phyloP scores from a whole-genome alignment of 2,329 filamentous ascomycete species.

The Rutstroemia sp. region DNA sequence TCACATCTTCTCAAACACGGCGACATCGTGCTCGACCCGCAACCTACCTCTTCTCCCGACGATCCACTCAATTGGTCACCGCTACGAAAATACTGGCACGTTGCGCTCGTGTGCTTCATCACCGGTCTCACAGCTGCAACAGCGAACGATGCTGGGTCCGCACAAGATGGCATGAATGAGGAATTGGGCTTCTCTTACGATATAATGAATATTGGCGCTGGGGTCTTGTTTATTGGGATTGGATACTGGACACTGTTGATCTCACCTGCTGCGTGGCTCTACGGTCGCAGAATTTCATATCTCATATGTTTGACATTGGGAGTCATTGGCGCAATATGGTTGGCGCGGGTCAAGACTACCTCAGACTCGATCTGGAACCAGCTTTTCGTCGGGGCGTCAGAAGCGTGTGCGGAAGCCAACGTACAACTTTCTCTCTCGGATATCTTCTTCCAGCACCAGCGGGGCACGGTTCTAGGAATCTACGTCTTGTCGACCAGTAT shows the following conservation, averaged over 20 bases:
- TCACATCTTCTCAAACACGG: constrained; percentile 24
- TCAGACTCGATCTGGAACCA: constrained; percentile 47
- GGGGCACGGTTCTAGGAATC: constrained; percentile 45
- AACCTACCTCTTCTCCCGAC: constrained; percentile 44
- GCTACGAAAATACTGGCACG: constrained; percentile 43
- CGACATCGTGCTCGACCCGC: constrained; percentile 45
- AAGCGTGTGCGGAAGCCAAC: constrained; percentile 47
- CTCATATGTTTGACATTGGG: constrained; percentile 43
- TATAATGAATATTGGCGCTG: constrained; percentile 48
- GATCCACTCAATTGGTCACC: constrained; percentile 46
- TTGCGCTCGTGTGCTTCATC: constrained; percentile 43
- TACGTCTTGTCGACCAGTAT: constrained; percentile 49
- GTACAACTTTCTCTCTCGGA: constrained; percentile 51
- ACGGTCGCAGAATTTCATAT: constrained; percentile 48
- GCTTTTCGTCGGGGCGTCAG: constrained; percentile 49
- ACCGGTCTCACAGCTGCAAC: constrained; percentile 49
- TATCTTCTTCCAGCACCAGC: constrained; percentile 50
- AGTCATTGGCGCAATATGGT: constrained; percentile 46
- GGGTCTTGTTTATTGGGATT: constrained; percentile 47
- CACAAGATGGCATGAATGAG: constrained; percentile 41
- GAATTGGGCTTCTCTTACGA: constrained; percentile 44
- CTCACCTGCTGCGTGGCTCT: constrained; percentile 45
- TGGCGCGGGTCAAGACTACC: constrained; percentile 37
- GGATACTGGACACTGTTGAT: constrained; percentile 48
- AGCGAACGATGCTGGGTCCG: constrained; percentile 47